phyloP scores from a whole-genome alignment of 2,329 filamentous ascomycete species.

The Fusarium chlamydosporum region DNA sequence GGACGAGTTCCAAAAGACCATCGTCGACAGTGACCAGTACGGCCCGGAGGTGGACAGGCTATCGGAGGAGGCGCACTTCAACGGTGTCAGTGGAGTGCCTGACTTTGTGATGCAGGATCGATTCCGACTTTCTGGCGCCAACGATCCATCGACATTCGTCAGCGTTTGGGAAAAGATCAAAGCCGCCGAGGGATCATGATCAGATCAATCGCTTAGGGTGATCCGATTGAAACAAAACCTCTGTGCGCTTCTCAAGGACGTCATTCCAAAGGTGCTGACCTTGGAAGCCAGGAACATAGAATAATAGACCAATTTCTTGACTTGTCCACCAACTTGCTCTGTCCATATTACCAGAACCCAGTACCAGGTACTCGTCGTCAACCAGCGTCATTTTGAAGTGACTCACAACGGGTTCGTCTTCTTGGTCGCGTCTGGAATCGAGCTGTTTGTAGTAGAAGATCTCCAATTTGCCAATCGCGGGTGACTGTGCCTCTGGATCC shows the following conservation, averaged over 20 bases:
- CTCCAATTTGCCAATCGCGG: slow-evolving; percentile 64
- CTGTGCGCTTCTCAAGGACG: slow-evolving; percentile 56
- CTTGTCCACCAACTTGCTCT: slow-evolving; percentile 89
- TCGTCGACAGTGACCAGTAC: slow-evolving; percentile 65
- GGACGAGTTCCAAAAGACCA: slow-evolving; percentile 55
- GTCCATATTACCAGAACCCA: slow-evolving; percentile 88
- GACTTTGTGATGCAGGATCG: slow-evolving; percentile 78
- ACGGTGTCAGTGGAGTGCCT: slow-evolving; percentile 74
- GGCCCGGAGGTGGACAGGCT: slow-evolving; percentile 54
- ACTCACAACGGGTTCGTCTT: slow-evolving; percentile 76
- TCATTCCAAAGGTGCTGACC: slow-evolving; percentile 58
- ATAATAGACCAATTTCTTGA: slow-evolving; percentile 81
- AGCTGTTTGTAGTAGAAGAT: slow-evolving; percentile 71
- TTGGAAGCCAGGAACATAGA: slow-evolving; percentile 61
- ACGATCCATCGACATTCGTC: slow-evolving; percentile 75
- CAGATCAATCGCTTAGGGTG: slow-evolving; percentile 20
- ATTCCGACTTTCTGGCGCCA: slow-evolving; percentile 77
- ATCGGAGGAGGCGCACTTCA: slow-evolving; percentile 48
- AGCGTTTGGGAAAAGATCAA: slow-evolving; percentile 73
- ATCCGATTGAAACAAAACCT: slow-evolving; percentile 53
- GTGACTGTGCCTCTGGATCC: slow-evolving; percentile 61
- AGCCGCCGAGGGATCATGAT: slow-evolving; percentile 44
- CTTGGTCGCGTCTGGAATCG: slow-evolving; percentile 48
- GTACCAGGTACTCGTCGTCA: slow-evolving; percentile 75
- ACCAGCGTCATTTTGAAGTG: slow-evolving; percentile 85